phyloP scores from a whole-genome alignment of 306 rosid genomes.

The Citrullus mucosospermus region DNA sequence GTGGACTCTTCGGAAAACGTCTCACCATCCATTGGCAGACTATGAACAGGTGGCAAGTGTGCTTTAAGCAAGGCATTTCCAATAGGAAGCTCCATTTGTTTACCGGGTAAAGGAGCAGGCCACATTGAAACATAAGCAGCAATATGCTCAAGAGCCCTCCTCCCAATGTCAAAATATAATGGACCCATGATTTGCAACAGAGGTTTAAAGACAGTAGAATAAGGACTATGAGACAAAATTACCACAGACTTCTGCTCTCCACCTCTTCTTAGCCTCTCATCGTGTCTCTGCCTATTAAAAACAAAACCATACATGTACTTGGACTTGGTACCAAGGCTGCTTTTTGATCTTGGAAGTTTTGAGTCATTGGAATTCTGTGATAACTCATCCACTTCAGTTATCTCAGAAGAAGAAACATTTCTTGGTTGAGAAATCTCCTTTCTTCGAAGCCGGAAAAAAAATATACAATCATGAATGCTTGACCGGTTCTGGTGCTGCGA shows the following conservation, averaged over 20 bases:
- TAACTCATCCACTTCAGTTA: conserved; percentile 23
- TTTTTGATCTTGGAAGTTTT: conserved; percentile 22
- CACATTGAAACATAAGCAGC: conserved; percentile 79
- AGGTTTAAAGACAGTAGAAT: conserved; percentile 73
- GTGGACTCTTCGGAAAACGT: conserved; percentile 47
- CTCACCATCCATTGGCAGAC: conserved; percentile 51
- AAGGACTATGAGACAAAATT: conserved; percentile 60
- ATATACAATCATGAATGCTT: conserved; percentile 75
- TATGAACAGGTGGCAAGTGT: conserved; percentile 71
- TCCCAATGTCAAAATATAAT: conserved; percentile 73
- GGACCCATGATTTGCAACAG: conserved; percentile 92
- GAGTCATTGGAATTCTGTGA: conserved; percentile 18
- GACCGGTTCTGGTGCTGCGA: conserved; percentile 84
- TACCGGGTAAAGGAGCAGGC: conserved; percentile 76
- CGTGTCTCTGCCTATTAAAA: conserved; percentile 89
- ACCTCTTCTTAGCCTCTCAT: conserved; percentile 88
- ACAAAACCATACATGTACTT: conserved; percentile 80
- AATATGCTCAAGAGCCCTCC: conserved; percentile 83
- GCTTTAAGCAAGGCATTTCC: conserved; percentile 83
- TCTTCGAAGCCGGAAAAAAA: conserved; percentile 69
- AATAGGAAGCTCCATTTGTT: conserved; percentile 83
- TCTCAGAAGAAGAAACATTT: conserved; percentile 28
- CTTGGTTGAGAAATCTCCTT: conserved; percentile 20
- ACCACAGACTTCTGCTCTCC: conserved; percentile 97
- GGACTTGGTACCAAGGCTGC: conserved; percentile 19